A percentile compares a stretch with the other conserved stretches of the same genome.
phyloP scores from a whole-genome alignment of 2,329 filamentous ascomycete species.

The Penicillium fuscoglaucum region DNA sequence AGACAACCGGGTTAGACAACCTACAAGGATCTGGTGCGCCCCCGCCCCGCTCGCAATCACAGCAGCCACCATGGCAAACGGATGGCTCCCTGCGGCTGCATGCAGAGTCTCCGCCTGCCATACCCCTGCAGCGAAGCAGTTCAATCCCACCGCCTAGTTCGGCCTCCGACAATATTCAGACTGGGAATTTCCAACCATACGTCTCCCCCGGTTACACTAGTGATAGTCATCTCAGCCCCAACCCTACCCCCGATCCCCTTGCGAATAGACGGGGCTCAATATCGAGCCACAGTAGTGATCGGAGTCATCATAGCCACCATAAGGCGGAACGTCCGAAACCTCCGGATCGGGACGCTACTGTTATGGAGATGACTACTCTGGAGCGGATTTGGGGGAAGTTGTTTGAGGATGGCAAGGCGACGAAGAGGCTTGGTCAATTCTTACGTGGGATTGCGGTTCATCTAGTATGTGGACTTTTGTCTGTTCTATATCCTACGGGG shows the following conservation, averaged over 20 bases:
- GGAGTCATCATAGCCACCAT: constrained; percentile 17
- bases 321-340: constrained; percentile 40
- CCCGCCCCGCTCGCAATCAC: constrained; percentile 23
- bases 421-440: constrained; percentile 67
- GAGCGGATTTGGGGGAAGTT: constrained; percentile 76
- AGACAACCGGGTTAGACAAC: constrained; percentile 45
- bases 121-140: constrained; percentile 18
- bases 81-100: constrained; percentile 19
- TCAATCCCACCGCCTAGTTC: constrained; percentile 22
- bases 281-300: constrained; percentile 38
- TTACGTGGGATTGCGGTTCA: constrained; percentile 72
- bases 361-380: constrained; percentile 57
- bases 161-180: constrained; percentile 9
- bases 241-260: constrained; percentile 23
- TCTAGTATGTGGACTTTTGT: constrained; percentile 55
- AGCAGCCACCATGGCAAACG: constrained; percentile 25
- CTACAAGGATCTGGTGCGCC: constrained; percentile 30
- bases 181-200: constrained; percentile 23
- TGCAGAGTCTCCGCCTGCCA: constrained; percentile 19
- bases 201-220: constrained; percentile 21
- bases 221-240: constrained; percentile 24
- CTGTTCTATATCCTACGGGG: neutral
- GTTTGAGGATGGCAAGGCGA: constrained; percentile 69
- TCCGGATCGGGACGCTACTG: constrained; percentile 41
- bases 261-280: constrained; percentile 37